These are phyloP conservation scores for Apostasia ramifera DNA, from an alignment of 106 monocot species.

Conservation along the genomic window DNA sequence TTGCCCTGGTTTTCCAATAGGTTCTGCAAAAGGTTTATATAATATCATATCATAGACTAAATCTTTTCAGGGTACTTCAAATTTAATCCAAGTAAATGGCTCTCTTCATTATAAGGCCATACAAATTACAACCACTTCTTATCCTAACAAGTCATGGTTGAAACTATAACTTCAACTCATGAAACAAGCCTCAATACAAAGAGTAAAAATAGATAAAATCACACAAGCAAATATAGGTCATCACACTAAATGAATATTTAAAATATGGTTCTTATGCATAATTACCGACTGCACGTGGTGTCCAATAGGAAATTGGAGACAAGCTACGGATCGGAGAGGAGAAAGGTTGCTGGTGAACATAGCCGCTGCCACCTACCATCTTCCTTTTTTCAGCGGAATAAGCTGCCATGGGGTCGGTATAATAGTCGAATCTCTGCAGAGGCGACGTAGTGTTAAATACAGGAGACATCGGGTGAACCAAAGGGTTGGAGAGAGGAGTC, in stretches of 20 bases:
- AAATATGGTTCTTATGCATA: background rate
- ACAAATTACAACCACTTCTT: too few relatives aligned
- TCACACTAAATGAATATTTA: too few relatives aligned
- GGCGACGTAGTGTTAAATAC: conserved; percentile 2
- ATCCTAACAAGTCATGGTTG: too few relatives aligned
- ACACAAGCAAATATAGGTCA: too few relatives aligned
- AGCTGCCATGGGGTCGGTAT: conserved; percentile 36
- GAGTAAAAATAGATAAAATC: too few relatives aligned
- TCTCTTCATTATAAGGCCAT: too few relatives aligned
- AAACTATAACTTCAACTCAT: background rate
- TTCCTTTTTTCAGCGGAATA: conserved; percentile 28
- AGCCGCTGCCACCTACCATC: background rate
- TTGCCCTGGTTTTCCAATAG: too few relatives aligned
- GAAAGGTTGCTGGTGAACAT: background rate
- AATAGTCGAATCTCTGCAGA: conserved; percentile 34
- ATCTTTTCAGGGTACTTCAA: too few relatives aligned
- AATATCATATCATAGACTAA: too few relatives aligned
- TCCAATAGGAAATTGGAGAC: conserved; percentile 1
- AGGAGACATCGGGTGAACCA: background rate
- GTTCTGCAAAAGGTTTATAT: too few relatives aligned
- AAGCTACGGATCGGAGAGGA: conserved; percentile 6
- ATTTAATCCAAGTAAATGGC: too few relatives aligned
- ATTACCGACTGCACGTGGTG: conserved; percentile 7
- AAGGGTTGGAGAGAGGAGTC: conserved; percentile 15
- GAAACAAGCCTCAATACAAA: background rate